Evolutionary conservation across 768 basidiomycete genomes (phyloP), one percentile per base, ranked within the genome.

Genomic region (Pulveroboletus sp.): DNA sequence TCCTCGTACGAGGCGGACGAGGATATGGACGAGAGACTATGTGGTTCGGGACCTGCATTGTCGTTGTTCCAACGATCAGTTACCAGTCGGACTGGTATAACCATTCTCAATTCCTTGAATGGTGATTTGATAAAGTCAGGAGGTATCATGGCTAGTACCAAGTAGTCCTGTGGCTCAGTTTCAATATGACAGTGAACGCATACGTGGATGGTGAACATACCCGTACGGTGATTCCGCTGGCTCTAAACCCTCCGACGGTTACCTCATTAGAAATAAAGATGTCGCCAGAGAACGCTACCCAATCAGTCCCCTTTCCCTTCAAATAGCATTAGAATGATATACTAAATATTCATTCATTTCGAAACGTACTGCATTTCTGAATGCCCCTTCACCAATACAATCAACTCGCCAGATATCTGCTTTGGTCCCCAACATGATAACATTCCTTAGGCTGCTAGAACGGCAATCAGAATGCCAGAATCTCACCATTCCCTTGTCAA

Each of bases 401-500:
- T 82, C 82, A 2, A 80, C 74, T 48, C 78, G 71, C 84, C 85
- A 88, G 20, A 87, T 87, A 54, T 86, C 81, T 2, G 83, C 76
- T 63, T 82, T 85, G n/a, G 78, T 76, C 1, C 76, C 77, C 9
- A 73, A 57, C 16, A 77, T 57, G 16, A 74, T 50, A 2, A 71
- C 59, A 55, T 81, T 80, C n/a, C n/a, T n/a, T n/a, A n/a, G n/a
- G n/a, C n/a, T n/a, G 35, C 81, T 83, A 53, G 17, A 34, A 38
- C 24, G 38, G 24, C 34, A 35, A 48, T 53, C 14, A 55, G 29
- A 35, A 46, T 35, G 40, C 2, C 5, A 5, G 30, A 5, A 38
- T 19, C 14, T 5, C 2, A 35, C 29, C 35, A 14, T 27, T 37
- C 16, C 29, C 13, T 26, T 41, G 27, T 2, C 5, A 2, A 40